These are phyloP conservation scores for Maudiozyma barnettii DNA, from an alignment of 805 yeast species.

Conservation along the genomic window DNA sequence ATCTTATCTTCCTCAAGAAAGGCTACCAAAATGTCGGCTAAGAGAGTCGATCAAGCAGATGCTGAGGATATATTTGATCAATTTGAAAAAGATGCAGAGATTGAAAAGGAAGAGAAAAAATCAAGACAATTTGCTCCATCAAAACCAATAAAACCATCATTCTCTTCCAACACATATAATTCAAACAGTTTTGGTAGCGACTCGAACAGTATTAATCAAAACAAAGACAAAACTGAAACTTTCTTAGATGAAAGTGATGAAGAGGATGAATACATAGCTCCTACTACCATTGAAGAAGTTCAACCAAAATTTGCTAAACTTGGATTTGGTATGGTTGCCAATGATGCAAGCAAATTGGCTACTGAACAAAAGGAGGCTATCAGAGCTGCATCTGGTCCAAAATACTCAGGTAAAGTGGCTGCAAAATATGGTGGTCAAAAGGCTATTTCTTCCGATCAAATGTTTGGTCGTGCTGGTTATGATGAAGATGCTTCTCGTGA, in stretches of 20 bases:
- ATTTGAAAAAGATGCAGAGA: slow-evolving; percentile 68
- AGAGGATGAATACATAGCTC: slow-evolving; percentile 6
- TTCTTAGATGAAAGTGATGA: slow-evolving; percentile 11
- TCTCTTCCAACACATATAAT: slow-evolving; percentile 4
- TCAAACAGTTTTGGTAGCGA: slow-evolving; percentile 1
- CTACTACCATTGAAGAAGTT: slow-evolving; percentile 22
- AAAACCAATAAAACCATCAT: slow-evolving; percentile 1
- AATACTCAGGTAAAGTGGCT: slow-evolving; percentile 66
- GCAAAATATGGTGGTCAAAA: slow-evolving; percentile 79
- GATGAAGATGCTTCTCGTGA: slow-evolving; percentile 72
- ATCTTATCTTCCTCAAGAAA: slow-evolving; percentile 49
- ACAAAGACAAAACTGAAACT: slow-evolving; percentile 10
- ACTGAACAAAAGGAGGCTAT: slow-evolving; percentile 31
- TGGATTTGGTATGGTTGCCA: slow-evolving; percentile 83
- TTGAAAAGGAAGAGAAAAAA: slow-evolving; percentile 59
- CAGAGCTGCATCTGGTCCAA: slow-evolving; percentile 42
- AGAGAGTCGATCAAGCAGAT: slow-evolving; percentile 45
- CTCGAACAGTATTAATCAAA: slow-evolving; percentile 2
- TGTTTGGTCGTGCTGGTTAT: slow-evolving; percentile 78
- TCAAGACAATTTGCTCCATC: slow-evolving; percentile 5
- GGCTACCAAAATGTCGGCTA: slow-evolving; percentile 45
- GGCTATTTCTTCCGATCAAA: slow-evolving; percentile 93
- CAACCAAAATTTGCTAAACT: slow-evolving; percentile 69
- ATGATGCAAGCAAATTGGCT: slow-evolving; percentile 42
- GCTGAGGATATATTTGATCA: slow-evolving; percentile 46